Base-by-base conservation (phyloP, 192 early-diverging fungal species). In the Coemansia sp. region DNA sequence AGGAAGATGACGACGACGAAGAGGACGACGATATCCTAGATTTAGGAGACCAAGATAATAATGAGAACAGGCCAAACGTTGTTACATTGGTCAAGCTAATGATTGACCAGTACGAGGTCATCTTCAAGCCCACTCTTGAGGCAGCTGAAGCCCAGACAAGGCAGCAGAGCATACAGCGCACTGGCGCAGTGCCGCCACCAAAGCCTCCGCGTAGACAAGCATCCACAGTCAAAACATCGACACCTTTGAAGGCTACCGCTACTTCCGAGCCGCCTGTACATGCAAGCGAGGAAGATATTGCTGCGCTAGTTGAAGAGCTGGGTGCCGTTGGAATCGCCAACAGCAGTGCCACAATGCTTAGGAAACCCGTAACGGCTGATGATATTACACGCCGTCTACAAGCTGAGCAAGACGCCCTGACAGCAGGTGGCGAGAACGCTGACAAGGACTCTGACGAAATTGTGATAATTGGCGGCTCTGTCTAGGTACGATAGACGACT, bases 251-350 rank as follows among this genome's bases (percentile, higher is more conserved):
- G 15, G 41, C 46, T 9, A 34, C 39, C 21, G 27, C 23, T 4
- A 40, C 61, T 17, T 46, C 34, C 5, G 12, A 51, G 9, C 22
- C 33, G 46, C 39, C 50, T 1, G 67, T 40, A 24, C 66, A 68
- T 12, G 74, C 74, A 7, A 77, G 68, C 54, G 68, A 77, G 9
- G 74, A 77, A 43, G 74, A 77, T 41, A 70, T 77, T 61, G 74
- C 67, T 1, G 74, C 67, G 2, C 54, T 77, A 19, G 68, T 71
- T 10, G 67, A 62, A 39, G 74, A 70, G 25, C 49, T 77, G 46
- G 74, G 58, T 49, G 50, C 34, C 6, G 42, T 60, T 21, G 34
- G 18, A 0, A 10, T 69, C 45, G 53, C 61, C 23, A 48, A 41
- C 41, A 24, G 46, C 15, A 33, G 25, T 37, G 34, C 34, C 34